Conservation (phyloP, 129 eudicot genomes). For the Flaveria brownii region DNA sequence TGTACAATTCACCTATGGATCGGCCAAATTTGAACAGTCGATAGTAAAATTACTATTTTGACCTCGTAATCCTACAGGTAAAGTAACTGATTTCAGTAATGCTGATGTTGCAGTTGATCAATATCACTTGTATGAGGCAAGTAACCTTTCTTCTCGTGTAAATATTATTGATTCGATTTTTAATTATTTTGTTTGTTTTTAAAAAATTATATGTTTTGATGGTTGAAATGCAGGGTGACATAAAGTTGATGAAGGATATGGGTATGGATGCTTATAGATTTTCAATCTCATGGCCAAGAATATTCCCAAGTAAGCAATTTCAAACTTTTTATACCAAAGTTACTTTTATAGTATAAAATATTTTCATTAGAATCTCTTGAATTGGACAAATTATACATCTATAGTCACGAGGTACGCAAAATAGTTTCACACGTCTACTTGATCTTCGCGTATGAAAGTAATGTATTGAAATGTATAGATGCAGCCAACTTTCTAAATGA, state of each 20-base stretch:
- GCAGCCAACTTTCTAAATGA: no score
- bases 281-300: constrained; percentile 92
- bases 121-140: constrained; percentile 66
- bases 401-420: no score
- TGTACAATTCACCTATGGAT: neutral
- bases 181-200: neutral
- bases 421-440: neutral
- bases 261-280: constrained; percentile 97
- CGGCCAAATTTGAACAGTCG: neutral
- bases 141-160: constrained; percentile 11
- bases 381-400: neutral
- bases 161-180: neutral
- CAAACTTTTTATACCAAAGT: neutral
- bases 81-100: constrained; percentile 73
- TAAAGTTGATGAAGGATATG: constrained; percentile 83
- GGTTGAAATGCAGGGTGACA: constrained; percentile 58
- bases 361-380: neutral
- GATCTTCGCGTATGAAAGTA: neutral
- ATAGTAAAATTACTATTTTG: neutral
- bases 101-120: constrained; percentile 97
- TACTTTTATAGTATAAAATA: neutral
- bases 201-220: neutral
- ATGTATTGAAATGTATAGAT: no score
- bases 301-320: constrained; percentile 69
- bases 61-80: constrained; percentile 48